Percentiles rank a stretch among this genome's conserved stretches.
Evolutionary conservation across 768 basidiomycete species (phyloP).

Genomic region (Hysterangium stoloniferum): DNA sequence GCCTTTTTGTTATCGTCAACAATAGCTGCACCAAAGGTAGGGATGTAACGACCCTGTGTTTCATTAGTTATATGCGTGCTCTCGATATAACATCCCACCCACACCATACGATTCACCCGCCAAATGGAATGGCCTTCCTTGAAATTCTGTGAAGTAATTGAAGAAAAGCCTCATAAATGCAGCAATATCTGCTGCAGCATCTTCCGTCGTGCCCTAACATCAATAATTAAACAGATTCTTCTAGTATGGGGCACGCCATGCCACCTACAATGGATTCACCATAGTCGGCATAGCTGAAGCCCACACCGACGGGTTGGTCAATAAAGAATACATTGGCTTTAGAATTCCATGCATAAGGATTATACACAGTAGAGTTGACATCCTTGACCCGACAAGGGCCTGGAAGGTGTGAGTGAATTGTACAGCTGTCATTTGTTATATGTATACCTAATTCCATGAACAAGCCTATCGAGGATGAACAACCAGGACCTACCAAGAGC

Average conservation of each 20-base stretch:
- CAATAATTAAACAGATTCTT: no score
- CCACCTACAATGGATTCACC: conserved; percentile 51
- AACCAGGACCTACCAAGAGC: conserved; percentile 36
- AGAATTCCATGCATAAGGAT: conserved; percentile 57
- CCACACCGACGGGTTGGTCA: conserved; percentile 66
- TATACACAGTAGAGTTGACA: conserved; percentile 51
- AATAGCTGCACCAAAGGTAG: conserved; percentile 68
- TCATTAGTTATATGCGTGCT: neutral
- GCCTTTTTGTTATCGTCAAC: conserved; percentile 57
- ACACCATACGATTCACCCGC: conserved; percentile 72
- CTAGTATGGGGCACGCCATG: no score
- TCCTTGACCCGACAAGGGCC: conserved; percentile 62
- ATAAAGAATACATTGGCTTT: conserved; percentile 65
- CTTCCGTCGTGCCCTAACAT: conserved; percentile 48
- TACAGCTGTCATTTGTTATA: neutral
- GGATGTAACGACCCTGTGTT: conserved; percentile 59
- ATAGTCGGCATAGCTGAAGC: conserved; percentile 63
- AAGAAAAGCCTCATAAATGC: conserved; percentile 71
- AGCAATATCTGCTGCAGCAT: conserved; percentile 65
- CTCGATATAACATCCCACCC: conserved; percentile 19
- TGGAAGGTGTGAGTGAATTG: conserved; percentile 16
- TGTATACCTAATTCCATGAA: conserved; percentile 52
- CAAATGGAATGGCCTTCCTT: conserved; percentile 60
- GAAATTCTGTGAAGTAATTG: conserved; percentile 66
- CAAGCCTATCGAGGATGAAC: conserved; percentile 50